Percentiles rank a stretch among this genome's conserved stretches.
These are phyloP conservation scores for Warburgia ugandensis DNA, from an alignment of 164 flowering plant species.

Conservation along the genomic window DNA sequence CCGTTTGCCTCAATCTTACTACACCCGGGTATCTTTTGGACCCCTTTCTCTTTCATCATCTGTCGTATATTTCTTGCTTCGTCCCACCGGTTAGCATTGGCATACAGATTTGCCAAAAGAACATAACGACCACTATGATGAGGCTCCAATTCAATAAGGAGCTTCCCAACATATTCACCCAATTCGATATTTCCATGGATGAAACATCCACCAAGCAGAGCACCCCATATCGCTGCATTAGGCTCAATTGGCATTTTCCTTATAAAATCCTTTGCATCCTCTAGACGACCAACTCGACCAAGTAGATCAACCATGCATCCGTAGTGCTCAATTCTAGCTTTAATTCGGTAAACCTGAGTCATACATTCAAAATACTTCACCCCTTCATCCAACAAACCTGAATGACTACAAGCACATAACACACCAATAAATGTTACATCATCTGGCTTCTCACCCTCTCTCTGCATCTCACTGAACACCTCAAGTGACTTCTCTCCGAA, in stretches of 20 bases:
- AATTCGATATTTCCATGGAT: conserved; percentile 17
- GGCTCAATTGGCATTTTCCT: conserved; percentile 25
- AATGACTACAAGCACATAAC: conserved; percentile 21
- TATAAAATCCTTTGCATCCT: conserved; percentile 23
- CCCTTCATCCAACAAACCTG: conserved; percentile 23
- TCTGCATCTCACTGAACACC: conserved; percentile 22
- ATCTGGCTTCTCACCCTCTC: conserved; percentile 23
- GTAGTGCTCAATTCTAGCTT: conserved; percentile 26
- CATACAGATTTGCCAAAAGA: conserved; percentile 35
- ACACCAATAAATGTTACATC: conserved; percentile 33
- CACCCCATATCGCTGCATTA: conserved; percentile 30
- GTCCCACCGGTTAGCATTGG: conserved; percentile 36
- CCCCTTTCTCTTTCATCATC: conserved; percentile 27
- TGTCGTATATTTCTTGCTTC: conserved; percentile 25
- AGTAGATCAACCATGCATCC: conserved; percentile 39
- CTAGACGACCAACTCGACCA: conserved; percentile 23
- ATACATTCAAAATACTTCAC: conserved; percentile 17
- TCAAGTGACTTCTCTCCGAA: conserved; percentile 21
- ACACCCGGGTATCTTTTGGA: conserved; percentile 25
- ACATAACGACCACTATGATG: conserved; percentile 25
- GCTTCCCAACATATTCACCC: conserved; percentile 19
- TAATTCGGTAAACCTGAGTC: conserved; percentile 17
- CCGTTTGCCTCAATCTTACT: conserved; percentile 25
- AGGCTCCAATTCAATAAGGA: conserved; percentile 22
- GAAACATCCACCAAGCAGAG: conserved; percentile 30